Percentiles rank a stretch among this genome's conserved stretches.
Conservation (phyloP, 768 basidiomycete genomes). For the Lactarius quietus region DNA sequence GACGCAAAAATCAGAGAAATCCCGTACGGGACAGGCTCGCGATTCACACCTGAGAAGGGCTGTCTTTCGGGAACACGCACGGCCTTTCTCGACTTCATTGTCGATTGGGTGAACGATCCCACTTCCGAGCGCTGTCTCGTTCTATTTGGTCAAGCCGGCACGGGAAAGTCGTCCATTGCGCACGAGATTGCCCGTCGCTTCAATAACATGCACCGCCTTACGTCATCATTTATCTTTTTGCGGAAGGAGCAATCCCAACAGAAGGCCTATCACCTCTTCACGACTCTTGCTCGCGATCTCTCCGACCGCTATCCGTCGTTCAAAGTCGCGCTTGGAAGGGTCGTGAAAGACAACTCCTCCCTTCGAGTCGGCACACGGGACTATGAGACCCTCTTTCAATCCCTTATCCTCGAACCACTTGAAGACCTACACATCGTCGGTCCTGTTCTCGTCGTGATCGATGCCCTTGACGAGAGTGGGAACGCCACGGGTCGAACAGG, state of each 20-base stretch:
- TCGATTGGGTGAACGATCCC: neutral
- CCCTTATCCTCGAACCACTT: neutral
- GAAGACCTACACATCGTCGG: neutral
- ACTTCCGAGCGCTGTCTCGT: neutral
- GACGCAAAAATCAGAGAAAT: too few relatives aligned
- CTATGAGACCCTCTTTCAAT: neutral
- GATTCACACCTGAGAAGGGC: too few relatives aligned
- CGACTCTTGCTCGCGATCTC: neutral
- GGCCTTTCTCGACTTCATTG: neutral
- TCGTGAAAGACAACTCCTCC: neutral
- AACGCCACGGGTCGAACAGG: neutral
- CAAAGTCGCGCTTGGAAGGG: neutral
- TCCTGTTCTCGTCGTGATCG: neutral
- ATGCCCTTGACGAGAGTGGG: conserved; percentile 4
- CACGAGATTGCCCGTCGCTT: neutral
- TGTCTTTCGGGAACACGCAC: too few relatives aligned
- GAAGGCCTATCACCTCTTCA: neutral
- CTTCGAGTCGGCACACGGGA: neutral
- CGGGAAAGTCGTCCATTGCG: neutral
- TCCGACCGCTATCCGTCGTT: neutral
- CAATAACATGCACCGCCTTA: neutral
- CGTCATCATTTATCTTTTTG: neutral
- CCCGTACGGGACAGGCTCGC: too few relatives aligned
- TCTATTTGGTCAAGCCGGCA: neutral
- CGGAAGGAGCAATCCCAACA: neutral